phyloP scores from a whole-genome alignment of 2,329 filamentous ascomycete genomes.

The Diaporthe sp. region DNA sequence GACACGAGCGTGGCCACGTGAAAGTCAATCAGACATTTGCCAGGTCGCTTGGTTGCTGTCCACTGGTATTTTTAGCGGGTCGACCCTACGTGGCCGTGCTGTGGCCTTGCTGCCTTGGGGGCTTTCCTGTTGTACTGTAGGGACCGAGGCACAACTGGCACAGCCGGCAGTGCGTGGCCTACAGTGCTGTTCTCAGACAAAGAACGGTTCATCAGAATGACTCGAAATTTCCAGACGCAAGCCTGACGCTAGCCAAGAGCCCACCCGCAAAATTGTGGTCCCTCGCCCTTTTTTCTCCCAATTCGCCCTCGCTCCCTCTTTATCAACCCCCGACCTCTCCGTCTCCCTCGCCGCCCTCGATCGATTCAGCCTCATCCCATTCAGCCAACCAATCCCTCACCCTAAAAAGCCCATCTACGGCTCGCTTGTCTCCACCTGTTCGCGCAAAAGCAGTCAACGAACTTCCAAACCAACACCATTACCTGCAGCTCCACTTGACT shows the following conservation, averaged over 20 bases:
- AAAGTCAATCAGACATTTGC: conserved; percentile 16
- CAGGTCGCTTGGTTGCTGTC: conserved; percentile 4
- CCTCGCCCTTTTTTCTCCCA: conserved; percentile 3
- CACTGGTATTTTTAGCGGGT: conserved; percentile 12
- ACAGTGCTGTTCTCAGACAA: conserved; percentile 4
- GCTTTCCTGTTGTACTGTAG: background rate
- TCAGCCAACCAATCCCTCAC: conserved; percentile 13
- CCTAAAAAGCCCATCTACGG: conserved; percentile 2
- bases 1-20: background rate
- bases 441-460: conserved; percentile 19
- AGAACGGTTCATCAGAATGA: conserved; percentile 15
- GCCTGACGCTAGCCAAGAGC: conserved; percentile 29
- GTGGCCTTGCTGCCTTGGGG: conserved; percentile 15
- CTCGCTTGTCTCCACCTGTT: conserved; percentile 24
- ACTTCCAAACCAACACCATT: background rate
- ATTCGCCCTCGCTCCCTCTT: conserved; percentile 3
- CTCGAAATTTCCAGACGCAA: conserved; percentile 31
- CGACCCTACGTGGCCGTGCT: background rate
- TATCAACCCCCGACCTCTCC: conserved; percentile 24
- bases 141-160: too few species aligned
- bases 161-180: background rate
- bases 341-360: conserved; percentile 21
- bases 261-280: conserved; percentile 1
- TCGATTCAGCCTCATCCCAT: conserved; percentile 24
- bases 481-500: conserved; percentile 23